phyloP scores from a whole-genome alignment of 257 asterid genomes.

The Scutellaria barbata region DNA sequence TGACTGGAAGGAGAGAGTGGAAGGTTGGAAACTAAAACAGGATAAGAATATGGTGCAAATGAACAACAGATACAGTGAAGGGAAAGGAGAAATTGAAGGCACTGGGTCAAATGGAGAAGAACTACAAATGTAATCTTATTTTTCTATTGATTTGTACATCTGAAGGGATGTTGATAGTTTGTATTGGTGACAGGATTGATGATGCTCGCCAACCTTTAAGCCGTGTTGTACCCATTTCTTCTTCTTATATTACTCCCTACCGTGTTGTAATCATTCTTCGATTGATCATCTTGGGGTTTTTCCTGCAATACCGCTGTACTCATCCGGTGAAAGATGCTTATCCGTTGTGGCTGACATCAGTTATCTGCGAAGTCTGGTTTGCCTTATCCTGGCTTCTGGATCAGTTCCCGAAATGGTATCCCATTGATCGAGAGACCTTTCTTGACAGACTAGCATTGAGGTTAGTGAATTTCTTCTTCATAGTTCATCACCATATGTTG shows the following conservation, averaged over 20 bases:
- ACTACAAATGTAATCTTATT: constrained; percentile 60
- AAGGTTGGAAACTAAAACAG: constrained; percentile 83
- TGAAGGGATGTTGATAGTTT: constrained; percentile 33
- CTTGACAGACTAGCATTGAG: constrained; percentile 71
- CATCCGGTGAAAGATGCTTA: constrained; percentile 79
- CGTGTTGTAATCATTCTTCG: constrained; percentile 71
- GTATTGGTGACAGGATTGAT: constrained; percentile 52
- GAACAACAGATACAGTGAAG: constrained; percentile 58
- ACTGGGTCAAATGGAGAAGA: constrained; percentile 83
- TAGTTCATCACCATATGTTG: constrained; percentile 1
- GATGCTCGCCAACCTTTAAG: constrained; percentile 78
- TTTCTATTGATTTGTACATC: constrained; percentile 14
- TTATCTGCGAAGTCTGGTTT: constrained; percentile 79
- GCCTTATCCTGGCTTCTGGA: constrained; percentile 76
- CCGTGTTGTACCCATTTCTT: constrained; percentile 58
- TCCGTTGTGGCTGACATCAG: constrained; percentile 78
- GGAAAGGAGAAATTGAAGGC: constrained; percentile 70
- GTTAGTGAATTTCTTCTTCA: constrained; percentile 36
- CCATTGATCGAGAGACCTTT: constrained; percentile 68
- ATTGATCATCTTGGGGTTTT: constrained; percentile 65
- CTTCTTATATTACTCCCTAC: constrained; percentile 67
- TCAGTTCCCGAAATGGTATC: constrained; percentile 76
- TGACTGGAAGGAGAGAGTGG: constrained; percentile 97
- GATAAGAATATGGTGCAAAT: constrained; percentile 62
- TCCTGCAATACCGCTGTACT: constrained; percentile 70